Base-by-base conservation (phyloP, 2,329 filamentous ascomycete species). In the Chrysosporium keratinophilum region DNA sequence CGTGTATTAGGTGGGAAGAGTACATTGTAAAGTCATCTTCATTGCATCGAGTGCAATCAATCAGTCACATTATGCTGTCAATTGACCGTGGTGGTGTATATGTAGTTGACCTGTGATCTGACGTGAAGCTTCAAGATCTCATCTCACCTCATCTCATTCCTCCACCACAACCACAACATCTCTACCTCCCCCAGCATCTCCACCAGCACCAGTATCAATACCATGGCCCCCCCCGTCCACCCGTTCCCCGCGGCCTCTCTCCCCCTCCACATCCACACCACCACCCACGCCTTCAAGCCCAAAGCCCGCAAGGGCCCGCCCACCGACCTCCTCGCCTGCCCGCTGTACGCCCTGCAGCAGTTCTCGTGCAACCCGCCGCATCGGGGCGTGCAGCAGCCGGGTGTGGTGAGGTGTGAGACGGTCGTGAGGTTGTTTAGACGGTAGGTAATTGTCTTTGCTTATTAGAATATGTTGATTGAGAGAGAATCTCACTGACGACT, bases 291-390 rank as follows among this genome's bases (percentile, higher is more conserved):
- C 72, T 64, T 71, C 74, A 59, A 72, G 67, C 58, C 78, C 68
- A 69, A 77, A 63, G 66, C 69, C 49, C 76, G 78, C 57, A 81
- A 81, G 64, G 70, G 73, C 43, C 62, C 63, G 23, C 68, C 73
- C 14, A 68, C 81, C 56, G 69, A 78, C 33, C 70, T 84, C 5
- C 65, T 70, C 52, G 69, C 78, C 48, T 84, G 81, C 64, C 67
- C 74, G 54, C 67, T 84, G 40, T 71, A 78, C 59, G 78, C 83
- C 64, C 66, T 84, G 66, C 69, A 79, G 45, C 81, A 85, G 67
- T 84, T 82, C 63, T 76, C 76, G 23, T 85, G 82, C 67, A 75
- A 80, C 62, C 68, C 80, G 9, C 69, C 74, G 7, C 66, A 71
- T 35, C 69, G 72, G 50, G 65, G 64, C 43, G 67, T 72, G 34